Conservation (phyloP, 1,284 basidiomycete genomes). For the Microbotryomycetes sp. region DNA sequence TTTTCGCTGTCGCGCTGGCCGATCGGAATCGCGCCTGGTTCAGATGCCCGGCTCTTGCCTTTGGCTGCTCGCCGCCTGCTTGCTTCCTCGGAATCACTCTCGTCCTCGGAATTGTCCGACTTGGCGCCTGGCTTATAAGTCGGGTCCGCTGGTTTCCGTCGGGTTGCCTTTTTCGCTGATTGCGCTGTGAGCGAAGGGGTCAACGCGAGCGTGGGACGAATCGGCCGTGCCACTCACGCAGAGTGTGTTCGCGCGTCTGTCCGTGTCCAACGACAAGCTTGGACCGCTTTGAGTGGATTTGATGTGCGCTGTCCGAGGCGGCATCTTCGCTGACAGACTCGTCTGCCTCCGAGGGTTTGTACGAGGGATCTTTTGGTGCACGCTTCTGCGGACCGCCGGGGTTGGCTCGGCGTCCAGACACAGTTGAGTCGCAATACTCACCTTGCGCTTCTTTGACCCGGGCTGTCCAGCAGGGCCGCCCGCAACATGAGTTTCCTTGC, state of each 20-base stretch:
- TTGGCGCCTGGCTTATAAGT: background rate
- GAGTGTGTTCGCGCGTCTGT: too few species aligned
- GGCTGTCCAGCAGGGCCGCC: constrained; percentile 1
- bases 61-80: constrained; percentile 14
- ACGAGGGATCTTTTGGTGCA: background rate
- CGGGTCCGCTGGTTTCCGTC: constrained; percentile 1
- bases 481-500: background rate
- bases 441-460: constrained; percentile 27
- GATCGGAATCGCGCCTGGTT: constrained; percentile 15
- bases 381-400: background rate
- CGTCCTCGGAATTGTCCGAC: background rate
- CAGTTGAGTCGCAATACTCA: background rate
- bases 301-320: too few species aligned
- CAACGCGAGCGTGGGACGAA: background rate
- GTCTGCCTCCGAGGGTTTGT: background rate
- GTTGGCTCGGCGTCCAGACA: background rate
- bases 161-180: background rate
- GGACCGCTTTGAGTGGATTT: background rate
- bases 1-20: constrained; percentile 23
- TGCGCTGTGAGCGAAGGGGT: background rate
- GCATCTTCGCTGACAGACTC: background rate
- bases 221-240: background rate
- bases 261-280: background rate
- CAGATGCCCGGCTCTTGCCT: constrained; percentile 15
- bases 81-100: background rate